Evolutionary conservation across 306 rosid species (phyloP), one percentile per base, ranked within the genome.

Genomic region (Gastrolobium bilobum): DNA sequence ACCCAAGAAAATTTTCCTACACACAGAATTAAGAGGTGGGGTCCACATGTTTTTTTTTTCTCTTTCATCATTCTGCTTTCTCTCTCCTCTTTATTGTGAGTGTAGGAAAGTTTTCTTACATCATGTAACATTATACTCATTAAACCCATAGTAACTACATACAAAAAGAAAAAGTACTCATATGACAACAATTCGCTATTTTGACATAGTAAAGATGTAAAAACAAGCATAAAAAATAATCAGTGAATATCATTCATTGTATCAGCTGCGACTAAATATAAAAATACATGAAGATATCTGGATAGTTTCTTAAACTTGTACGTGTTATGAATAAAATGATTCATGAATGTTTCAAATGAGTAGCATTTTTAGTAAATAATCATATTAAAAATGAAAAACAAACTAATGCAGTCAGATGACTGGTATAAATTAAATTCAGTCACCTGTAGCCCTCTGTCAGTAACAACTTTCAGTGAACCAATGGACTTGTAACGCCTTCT

Each of bases 381-480:
- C 65, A 77, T 43, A 57, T 50, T n/a, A 7, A 43, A 54, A 4
- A 13, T 4, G 4, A 13, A 75, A 42, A 44, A 51, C 8, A 15
- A 64, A 31, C 26, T 10, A 5, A 9, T 60, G 56, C n/a, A 75
- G 61, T 30, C 26, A 46, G 57, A 30, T 51, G 37, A 34, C 74
- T 44, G 51, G 29, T n/a, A 42, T 30, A 75, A 59, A 26, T 69
- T 58, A 62, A 83, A 39, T 58, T 73, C 34, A 74, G 79, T 84
- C 84, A 92, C 99, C 99, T 92, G 97, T 70, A 94, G 86, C 70
- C 93, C 97, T 86, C 99, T 86, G 71, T 88, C 92, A 34, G 85
- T 87, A 51, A 92, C 95, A 83, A 94, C 88, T 84, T 89, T 93
- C 64, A 94, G 54, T 50, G 77, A 10, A 76, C 99, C 91, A 29